These are phyloP conservation scores for Hypoxylon subgilvum DNA, from an alignment of 495 filamentous ascomycete genomes.

Conservation along the genomic window DNA sequence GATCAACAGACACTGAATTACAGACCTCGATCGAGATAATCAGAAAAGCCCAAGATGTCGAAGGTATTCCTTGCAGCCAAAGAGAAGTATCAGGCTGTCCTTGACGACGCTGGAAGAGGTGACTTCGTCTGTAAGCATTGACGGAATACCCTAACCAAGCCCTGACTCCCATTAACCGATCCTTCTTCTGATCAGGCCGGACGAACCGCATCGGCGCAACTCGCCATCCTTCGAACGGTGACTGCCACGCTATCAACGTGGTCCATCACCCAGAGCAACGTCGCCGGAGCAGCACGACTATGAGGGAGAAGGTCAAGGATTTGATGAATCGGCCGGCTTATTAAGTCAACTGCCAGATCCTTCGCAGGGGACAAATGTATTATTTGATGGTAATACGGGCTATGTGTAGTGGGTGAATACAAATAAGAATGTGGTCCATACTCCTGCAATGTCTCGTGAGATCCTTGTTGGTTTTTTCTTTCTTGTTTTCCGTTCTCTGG, in stretches of 20 bases:
- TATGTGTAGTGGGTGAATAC: slow-evolving; percentile 13
- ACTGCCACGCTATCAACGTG: slow-evolving; percentile 35
- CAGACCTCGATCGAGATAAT: too few species aligned
- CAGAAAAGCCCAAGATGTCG: slow-evolving; percentile 30
- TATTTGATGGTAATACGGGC: slow-evolving; percentile 1
- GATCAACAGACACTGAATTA: too few species aligned
- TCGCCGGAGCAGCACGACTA: slow-evolving; percentile 35
- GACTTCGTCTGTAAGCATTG: slow-evolving; percentile 39
- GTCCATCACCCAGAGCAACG: slow-evolving; percentile 37
- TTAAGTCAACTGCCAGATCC: slow-evolving; percentile 14
- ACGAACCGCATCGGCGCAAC: slow-evolving; percentile 38
- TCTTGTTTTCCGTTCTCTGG: too few species aligned
- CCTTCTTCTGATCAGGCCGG: slow-evolving; percentile 29
- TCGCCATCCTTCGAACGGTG: slow-evolving; percentile 37
- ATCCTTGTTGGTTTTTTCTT: too few species aligned
- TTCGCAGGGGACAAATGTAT: not conserved
- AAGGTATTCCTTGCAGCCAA: slow-evolving; percentile 35
- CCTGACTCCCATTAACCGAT: not conserved
- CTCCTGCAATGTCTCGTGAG: too few species aligned
- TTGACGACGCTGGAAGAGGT: slow-evolving; percentile 40
- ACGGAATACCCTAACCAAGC: not conserved
- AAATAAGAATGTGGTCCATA: slow-evolving; percentile 1
- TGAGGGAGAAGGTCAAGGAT: slow-evolving; percentile 34
- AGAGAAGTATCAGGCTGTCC: slow-evolving; percentile 43
- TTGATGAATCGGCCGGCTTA: slow-evolving; percentile 41